Conservation (phyloP, 2,329 filamentous ascomycete species). For the Diaporthe eres region DNA sequence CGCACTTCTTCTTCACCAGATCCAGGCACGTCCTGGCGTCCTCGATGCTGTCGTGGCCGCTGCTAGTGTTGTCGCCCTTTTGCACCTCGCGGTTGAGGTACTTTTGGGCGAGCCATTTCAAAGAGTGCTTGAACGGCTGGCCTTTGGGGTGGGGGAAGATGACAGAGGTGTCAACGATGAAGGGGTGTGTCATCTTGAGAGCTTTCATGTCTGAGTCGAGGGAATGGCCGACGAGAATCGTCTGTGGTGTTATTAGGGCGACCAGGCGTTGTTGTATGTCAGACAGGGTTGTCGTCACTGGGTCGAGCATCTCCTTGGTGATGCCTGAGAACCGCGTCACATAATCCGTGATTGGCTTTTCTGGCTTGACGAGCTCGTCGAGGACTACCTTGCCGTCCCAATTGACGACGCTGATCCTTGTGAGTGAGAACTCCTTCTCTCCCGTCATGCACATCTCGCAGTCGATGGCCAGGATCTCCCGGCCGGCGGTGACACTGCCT, state of each 20-base stretch:
- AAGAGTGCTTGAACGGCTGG: slow-evolving; percentile 87
- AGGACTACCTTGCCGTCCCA: slow-evolving; percentile 89
- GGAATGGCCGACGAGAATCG: slow-evolving; percentile 85
- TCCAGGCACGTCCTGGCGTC: slow-evolving; percentile 93
- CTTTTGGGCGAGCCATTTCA: slow-evolving; percentile 91
- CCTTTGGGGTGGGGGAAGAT: slow-evolving; percentile 93
- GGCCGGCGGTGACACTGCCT: slow-evolving; percentile 87
- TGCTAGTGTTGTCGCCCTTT: slow-evolving; percentile 74
- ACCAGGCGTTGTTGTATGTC: slow-evolving; percentile 88
- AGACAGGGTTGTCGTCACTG: slow-evolving; percentile 84
- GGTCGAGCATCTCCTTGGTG: slow-evolving; percentile 84
- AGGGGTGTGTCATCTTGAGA: slow-evolving; percentile 89
- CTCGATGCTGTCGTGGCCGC: slow-evolving; percentile 91
- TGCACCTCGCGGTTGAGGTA: slow-evolving; percentile 92
- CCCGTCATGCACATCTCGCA: slow-evolving; percentile 98
- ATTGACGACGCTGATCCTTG: slow-evolving; percentile 86
- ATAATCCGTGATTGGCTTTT: slow-evolving; percentile 91
- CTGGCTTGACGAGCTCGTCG: slow-evolving; percentile 93
- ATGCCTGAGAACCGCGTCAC: slow-evolving; percentile 94
- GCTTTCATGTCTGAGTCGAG: slow-evolving; percentile 88
- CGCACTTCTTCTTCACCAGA: slow-evolving; percentile 94
- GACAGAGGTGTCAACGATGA: slow-evolving; percentile 91
- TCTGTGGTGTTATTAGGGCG: slow-evolving; percentile 77
- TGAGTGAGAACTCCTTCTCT: slow-evolving; percentile 84
- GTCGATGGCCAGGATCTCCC: slow-evolving; percentile 85